These are phyloP conservation scores for Candida arabinofermentans DNA, from an alignment of 805 yeast species.

Conservation along the genomic window DNA sequence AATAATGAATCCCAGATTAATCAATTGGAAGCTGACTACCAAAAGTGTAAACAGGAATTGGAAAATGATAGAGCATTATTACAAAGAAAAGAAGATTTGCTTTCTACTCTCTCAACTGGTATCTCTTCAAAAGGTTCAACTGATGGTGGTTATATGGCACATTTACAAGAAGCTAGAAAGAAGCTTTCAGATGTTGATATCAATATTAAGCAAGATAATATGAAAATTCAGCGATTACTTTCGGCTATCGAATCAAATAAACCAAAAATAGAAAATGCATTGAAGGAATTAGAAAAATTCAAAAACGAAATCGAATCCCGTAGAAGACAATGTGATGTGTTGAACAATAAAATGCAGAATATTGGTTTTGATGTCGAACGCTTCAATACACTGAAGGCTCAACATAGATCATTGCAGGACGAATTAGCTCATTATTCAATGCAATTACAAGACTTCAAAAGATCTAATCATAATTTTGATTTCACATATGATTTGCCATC, in stretches of 20 bases:
- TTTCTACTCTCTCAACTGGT: conserved; percentile 82
- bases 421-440: conserved; percentile 41
- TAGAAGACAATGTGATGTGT: conserved; percentile 32
- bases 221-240: conserved; percentile 55
- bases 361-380: conserved; percentile 55
- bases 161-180: conserved; percentile 59
- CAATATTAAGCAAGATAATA: conserved; percentile 50
- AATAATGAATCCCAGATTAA: conserved; percentile 34
- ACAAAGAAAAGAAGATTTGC: conserved; percentile 66
- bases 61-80: conserved; percentile 42
- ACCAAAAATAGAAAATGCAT: conserved; percentile 51
- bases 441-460: conserved; percentile 51
- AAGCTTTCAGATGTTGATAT: conserved; percentile 51
- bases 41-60: conserved; percentile 40
- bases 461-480: conserved; percentile 69
- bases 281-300: conserved; percentile 39
- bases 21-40: conserved; percentile 42
- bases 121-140: conserved; percentile 78
- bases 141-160: conserved; percentile 74
- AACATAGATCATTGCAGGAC: conserved; percentile 41
- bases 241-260: conserved; percentile 44
- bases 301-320: conserved; percentile 42
- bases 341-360: conserved; percentile 40
- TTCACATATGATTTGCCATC: conserved; percentile 68
- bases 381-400: conserved; percentile 40